Base-by-base conservation (phyloP, 208 protist genomes). In the Leishmania major region DNA sequence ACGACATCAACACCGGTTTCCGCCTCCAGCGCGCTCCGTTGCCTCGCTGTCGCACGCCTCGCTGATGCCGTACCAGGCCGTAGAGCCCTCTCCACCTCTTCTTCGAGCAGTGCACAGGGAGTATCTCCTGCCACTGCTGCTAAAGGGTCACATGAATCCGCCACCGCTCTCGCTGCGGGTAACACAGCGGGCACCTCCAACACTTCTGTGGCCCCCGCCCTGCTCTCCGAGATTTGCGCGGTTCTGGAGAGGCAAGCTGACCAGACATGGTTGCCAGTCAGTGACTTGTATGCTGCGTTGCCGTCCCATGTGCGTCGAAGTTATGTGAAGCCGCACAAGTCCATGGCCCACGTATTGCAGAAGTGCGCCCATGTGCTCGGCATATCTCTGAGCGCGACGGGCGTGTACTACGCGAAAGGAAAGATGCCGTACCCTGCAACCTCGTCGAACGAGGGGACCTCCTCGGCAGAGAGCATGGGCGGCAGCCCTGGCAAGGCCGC, bases 271-370 rank as follows among this genome's bases (percentile, higher is more conserved):
- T 72, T 93, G 64, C 76, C 87, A 2, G 86, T 97, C 43, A 87
- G 85, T 43, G 84, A 92, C 19, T 59, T 96, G 51, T 97, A 97
- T 82, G 87, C 84, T 43, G 86, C 92, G n/a, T 77, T 97, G 7
- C 86, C 92, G 17, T 51, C 81, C 51, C 83, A 83, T 49, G 83
- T 84, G 53, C 90, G 93, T 19, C 88, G 92, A 31, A 53, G 81
- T 45, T 83, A 96, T 72, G 92, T 97, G 53, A 91, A 92, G 3
- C 94, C 94, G 17, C 93, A 97, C 81, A 92, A 92, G 78, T 95
- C 90, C 28, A 86, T 97, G 64, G 66, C 85, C 15, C 79, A 91
- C 37, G 92, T 94, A 45, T 79, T 96, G 49, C 66, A 89, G 70
- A 91, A 91, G 51, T 67, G 79, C 10, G 31, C 83, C 8, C 60